Base-by-base conservation (phyloP, 139 green algal genomes). In the Desmodesmus armatus region DNA sequence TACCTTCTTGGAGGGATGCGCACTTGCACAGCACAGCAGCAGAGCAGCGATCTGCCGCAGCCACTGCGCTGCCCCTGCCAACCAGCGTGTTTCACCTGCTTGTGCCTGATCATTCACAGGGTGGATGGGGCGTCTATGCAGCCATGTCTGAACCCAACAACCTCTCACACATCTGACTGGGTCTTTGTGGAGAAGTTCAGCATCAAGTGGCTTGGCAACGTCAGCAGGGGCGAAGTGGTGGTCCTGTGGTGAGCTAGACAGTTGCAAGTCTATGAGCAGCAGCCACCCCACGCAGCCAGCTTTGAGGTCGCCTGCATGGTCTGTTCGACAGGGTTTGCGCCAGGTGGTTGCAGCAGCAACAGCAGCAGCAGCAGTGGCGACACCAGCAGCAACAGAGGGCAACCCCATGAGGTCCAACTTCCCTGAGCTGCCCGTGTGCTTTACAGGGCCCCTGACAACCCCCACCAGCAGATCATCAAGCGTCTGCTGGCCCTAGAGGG, bases 401-500 rank as follows among this genome's bases (percentile, higher is more conserved):
- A n/a, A n/a, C n/a, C n/a, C n/a, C n/a, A n/a, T n/a, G n/a, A n/a
- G n/a, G n/a, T n/a, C n/a, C n/a, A n/a, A n/a, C n/a, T n/a, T n/a
- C n/a, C n/a, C n/a, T n/a, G n/a, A n/a, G n/a, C n/a, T n/a, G n/a
- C n/a, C n/a, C n/a, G n/a, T n/a, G n/a, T n/a, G n/a, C n/a, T n/a
- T n/a, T 69, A 31, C 88, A 95, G 91, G 79, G 92, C 91, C 0
- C 95, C 95, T 13, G 90, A 93, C 29, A 82, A 96, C 31, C 95
- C 95, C 0, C 71, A 91, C 44, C 85, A 87, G 75, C 86, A 90
- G 43, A 85, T 98, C 1, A 84, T 97, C 17, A 97, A 97, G 80
- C 90, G 96, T 5, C 40, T 98, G 62, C 87, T 98, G 4, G 96
- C 84, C 0, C 47, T 98, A 44, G 94, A 98, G 82, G 92, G 93